Conservation (phyloP, 805 yeast species). For the Wickerhamomyces alni region DNA sequence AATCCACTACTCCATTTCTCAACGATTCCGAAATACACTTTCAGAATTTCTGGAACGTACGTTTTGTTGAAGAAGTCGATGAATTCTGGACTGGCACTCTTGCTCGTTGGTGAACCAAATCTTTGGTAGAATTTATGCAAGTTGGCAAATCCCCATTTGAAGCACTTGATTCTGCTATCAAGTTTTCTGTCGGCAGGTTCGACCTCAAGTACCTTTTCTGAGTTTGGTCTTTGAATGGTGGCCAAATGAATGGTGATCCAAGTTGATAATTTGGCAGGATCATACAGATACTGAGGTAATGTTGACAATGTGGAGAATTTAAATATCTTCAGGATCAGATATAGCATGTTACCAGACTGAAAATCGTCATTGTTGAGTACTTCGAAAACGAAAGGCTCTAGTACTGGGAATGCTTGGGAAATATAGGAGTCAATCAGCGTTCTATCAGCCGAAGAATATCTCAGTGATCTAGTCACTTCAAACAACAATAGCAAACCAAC, state of each 20-base stretch:
- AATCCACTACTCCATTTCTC: slow-evolving; percentile 32
- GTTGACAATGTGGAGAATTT: slow-evolving; percentile 57
- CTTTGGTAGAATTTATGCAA: slow-evolving; percentile 63
- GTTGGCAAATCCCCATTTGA: slow-evolving; percentile 87
- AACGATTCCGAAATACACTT: slow-evolving; percentile 48
- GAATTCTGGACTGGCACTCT: slow-evolving; percentile 42
- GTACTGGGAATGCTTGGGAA: slow-evolving; percentile 45
- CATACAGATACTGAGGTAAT: slow-evolving; percentile 45
- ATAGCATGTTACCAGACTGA: slow-evolving; percentile 41
- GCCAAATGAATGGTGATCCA: slow-evolving; percentile 69
- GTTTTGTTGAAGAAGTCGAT: slow-evolving; percentile 45
- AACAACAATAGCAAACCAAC: slow-evolving; percentile 52
- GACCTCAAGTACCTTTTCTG: slow-evolving; percentile 41
- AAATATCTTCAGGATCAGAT: slow-evolving; percentile 58
- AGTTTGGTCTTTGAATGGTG: slow-evolving; percentile 49
- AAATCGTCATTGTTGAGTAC: slow-evolving; percentile 26
- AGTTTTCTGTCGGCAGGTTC: slow-evolving; percentile 42
- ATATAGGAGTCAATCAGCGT: slow-evolving; percentile 43
- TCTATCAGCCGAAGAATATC: slow-evolving; percentile 50
- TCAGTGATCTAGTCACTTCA: slow-evolving; percentile 49
- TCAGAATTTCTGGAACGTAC: slow-evolving; percentile 66
- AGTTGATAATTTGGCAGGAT: slow-evolving; percentile 32
- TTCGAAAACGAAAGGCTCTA: slow-evolving; percentile 45
- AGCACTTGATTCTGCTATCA: slow-evolving; percentile 57
- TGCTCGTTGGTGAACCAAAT: slow-evolving; percentile 33